Evolutionary conservation across 2,329 filamentous ascomycete species (phyloP), one percentile per base, ranked within the genome.

Genomic region (Hirsutella thompsonii): DNA sequence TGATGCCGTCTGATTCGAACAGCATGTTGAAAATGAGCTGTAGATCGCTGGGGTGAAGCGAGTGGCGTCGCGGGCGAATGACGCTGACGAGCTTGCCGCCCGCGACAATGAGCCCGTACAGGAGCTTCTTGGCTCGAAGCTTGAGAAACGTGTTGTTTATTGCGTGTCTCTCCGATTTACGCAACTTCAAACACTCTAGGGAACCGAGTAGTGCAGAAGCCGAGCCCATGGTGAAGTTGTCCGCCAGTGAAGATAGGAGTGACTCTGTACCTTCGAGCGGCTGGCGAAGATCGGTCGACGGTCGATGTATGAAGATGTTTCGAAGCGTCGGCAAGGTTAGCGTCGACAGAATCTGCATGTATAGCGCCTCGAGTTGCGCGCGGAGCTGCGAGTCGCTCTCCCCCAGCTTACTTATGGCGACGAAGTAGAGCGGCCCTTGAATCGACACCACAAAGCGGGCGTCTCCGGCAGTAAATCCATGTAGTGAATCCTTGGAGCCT

Each of bases 21-120:
- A 98, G 77, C 93, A 98, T 98, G 56, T 96, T 96, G 70, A 98
- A 98, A 45, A 98, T 89, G 36, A 98, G 74, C 55, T 95, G 90
- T 20, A 98, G 70, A 57, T 98, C 92, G 47, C 89, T 90, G 0
- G 93, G 92, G 52, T 98, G 93, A 2, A 98, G 70, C 1, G 89
- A 95, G 60, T 98, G 92, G 43, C 92, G 86, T 51, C 93, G 89
- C 5, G 93, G 93, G 30, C 92, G 74, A 43, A 96, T 83, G 30
- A 98, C 93, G 56, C 89, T 95, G 48, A 98, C 92, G 5, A 98
- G 79, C 53, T 83, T 82, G 5, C 89, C 90, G 11, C 89, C 88
- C 4, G 92, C 92, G 14, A 95, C 90, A 45, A 98, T 81, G 11
- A 98, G 72, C 1, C 92, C 92, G 51, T 98, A 98, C 0, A 98